Conservation (phyloP, 163 green algal genomes). For the Volvox carteri region DNA sequence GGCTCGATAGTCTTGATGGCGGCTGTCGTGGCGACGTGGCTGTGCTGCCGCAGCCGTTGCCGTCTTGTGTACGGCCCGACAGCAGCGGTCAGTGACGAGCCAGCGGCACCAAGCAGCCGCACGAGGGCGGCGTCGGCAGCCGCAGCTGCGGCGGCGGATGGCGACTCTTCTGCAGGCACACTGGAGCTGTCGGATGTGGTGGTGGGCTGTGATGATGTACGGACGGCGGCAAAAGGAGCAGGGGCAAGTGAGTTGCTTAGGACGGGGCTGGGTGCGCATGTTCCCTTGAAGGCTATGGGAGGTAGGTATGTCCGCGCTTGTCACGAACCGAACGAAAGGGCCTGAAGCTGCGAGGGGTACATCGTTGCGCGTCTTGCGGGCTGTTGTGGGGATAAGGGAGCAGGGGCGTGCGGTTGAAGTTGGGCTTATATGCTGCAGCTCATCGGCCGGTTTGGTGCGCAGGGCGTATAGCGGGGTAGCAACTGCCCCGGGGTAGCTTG, state of each 20-base stretch:
- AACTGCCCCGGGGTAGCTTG: no score
- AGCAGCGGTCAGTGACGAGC: background rate
- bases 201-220: slow-evolving; percentile 7
- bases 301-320: no score
- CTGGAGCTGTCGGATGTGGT: slow-evolving; percentile 32
- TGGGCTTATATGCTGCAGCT: no score
- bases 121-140: background rate
- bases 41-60: slow-evolving; percentile 4
- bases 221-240: background rate
- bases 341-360: no score
- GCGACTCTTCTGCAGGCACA: background rate
- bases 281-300: no score
- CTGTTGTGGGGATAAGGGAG: no score
- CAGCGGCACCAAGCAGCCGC: background rate
- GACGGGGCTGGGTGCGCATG: no score
- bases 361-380: no score
- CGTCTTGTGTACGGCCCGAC: background rate
- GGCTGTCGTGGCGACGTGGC: background rate
- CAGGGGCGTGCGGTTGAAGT: no score
- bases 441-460: no score
- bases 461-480: no score
- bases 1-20: background rate
- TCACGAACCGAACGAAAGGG: no score
- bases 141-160: background rate
- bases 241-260: background rate